Base-by-base conservation (phyloP, 1,139 yeast genomes). In the Blastobotrys persicus region DNA sequence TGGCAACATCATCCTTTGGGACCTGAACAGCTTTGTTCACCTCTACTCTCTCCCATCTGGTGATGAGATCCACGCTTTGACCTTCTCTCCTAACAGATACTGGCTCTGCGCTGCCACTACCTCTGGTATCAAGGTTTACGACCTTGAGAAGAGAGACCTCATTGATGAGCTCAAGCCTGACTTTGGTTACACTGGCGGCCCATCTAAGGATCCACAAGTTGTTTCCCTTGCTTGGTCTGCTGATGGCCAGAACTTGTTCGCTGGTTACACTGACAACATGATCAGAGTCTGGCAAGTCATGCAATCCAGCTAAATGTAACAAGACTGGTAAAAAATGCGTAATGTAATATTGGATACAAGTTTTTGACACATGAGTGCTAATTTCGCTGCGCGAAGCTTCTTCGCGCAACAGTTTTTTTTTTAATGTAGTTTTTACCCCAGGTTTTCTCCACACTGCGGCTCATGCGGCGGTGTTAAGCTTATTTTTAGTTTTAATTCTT, bases 41-140 rank as follows among this genome's bases (percentile, higher is more conserved):
- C 81, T 91, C 72, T 92, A 89, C 95, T 85, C 96, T 71, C 85
- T 92, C 76, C 80, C 81, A 70, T 94, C 96, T 66, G 88, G 94
- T 75, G 94, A 92, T 72, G 98, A 92, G 82, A 92, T 94, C 68
- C 88, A 88, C 78, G 94, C 97, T 73, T 85, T 92, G 74, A 95
- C 97, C 70, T 94, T 92, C 96, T 91, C 98, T 75, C 98, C 99
- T 79, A 88, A 88, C 95, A 91, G 98, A 86, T 94, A 88, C 94
- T 92, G 98, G 98, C 88, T 94, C 76, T 94, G 96, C 75, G 98
- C 98, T 79, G 98, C 98, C 72, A 92, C 99, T 69, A 80, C 96
- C 64, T 79, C 96, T 65, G 94, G 97, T 72, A 88, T 94, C 81
- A 91, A 89, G 89, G 86, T 94, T 83, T 92, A 84, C 88, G 89